Base-by-base conservation (phyloP, 306 rosid genomes). In the Rosa lucieae region DNA sequence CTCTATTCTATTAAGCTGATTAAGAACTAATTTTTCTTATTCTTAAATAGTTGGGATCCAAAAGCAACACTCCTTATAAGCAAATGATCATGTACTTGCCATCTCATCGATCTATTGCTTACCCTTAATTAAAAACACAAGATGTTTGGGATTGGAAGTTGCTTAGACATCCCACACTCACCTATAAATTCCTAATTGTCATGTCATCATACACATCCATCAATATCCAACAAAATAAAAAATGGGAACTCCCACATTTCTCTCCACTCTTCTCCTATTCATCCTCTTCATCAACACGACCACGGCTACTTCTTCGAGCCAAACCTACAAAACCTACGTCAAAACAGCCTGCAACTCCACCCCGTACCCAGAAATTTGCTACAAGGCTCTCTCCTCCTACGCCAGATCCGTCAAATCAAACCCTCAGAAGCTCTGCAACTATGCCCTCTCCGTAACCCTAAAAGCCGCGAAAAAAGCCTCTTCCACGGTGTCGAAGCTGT, bases 321-420 rank as follows among this genome's bases (percentile, higher is more conserved):
- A 42, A 13, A 58, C 53, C 68, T 42, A 56, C 68, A 58, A 56
- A 74, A 74, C 42, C 56, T 74, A 74, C 69, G 78, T 74, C 55
- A 42, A 56, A 58, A 74, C 55, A 1, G 55, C 78, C 55, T 74
- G 78, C 69, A 74, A 58, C 10, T 72, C 87, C 70, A 80, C 88
- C 18, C 80, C 87, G 17, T 87, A 87, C 59, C 86, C 94, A 0
- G 39, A 75, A 11, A 63, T 81, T 5, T 92, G 97, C 78, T 81
- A 83, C 82, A 26, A 79, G 5, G 73, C 84, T 2, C 78, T 92
- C 32, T 74, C 70, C 9, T 79, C 85, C 1, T 84, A 86, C 37
- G 86, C 95, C 49, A 73, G 80, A 17, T 76, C 72, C 63, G 82
- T 91, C 74, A 75, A 85, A 84, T 81, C 55, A 4, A 73, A 88